Conservation (phyloP, 1,284 basidiomycete genomes). For the Phenoliferia sp. region DNA sequence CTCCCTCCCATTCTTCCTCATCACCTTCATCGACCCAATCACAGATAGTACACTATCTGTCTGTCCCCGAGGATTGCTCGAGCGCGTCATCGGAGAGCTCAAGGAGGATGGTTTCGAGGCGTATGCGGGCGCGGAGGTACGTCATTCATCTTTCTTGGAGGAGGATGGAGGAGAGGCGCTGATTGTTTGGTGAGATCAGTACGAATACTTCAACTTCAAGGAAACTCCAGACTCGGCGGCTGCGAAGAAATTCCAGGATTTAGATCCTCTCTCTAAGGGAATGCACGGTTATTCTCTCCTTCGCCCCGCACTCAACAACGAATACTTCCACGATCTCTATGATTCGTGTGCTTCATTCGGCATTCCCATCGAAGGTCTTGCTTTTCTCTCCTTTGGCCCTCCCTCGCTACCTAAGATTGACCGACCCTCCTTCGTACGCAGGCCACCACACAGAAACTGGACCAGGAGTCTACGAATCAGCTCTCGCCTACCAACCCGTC, state of each 20-base stretch:
- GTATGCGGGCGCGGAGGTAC: constrained; percentile 52
- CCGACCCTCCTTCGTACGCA: not conserved
- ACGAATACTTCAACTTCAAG: constrained; percentile 93
- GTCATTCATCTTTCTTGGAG: constrained; percentile 44
- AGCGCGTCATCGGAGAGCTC: constrained; percentile 52
- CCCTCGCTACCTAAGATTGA: not conserved
- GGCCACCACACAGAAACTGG: constrained; percentile 74
- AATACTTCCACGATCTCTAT: constrained; percentile 85
- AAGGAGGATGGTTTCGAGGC: constrained; percentile 35
- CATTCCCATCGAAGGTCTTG: constrained; percentile 74
- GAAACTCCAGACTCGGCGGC: constrained; percentile 51
- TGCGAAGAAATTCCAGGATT: constrained; percentile 69
- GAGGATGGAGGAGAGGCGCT: not conserved
- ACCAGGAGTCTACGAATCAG: constrained; percentile 79
- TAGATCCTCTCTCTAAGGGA: constrained; percentile 64
- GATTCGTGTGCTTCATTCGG: constrained; percentile 69
- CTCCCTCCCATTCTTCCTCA: constrained; percentile 78
- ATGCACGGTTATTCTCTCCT: constrained; percentile 47
- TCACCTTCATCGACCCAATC: constrained; percentile 81
- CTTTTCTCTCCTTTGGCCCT: not conserved
- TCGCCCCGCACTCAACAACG: constrained; percentile 58
- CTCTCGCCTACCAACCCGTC: constrained; percentile 78
- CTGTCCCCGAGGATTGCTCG: constrained; percentile 79
- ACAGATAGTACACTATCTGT: constrained; percentile 65
- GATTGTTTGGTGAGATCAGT: constrained; percentile 61